Evolutionary conservation across 257 asterid genomes (phyloP), one percentile per base, ranked within the genome.

Genomic region (Ligustrum vulgare): DNA sequence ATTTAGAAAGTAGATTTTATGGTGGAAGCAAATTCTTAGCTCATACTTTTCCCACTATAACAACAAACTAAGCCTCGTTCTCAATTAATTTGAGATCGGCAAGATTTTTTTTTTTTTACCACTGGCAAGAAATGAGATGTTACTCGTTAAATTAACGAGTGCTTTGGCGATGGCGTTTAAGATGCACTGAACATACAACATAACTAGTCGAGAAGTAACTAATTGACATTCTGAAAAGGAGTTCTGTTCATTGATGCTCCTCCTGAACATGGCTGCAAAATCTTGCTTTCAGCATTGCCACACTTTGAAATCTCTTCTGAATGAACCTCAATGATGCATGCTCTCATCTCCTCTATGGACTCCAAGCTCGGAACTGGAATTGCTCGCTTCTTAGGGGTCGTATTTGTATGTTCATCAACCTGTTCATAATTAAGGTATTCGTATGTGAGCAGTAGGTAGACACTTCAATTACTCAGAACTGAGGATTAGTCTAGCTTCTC

Each of bases 341-440:
- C 79, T 84, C 86, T 86, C 94, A 89, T 86, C 77, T 89, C 90
- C 84, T 92, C 96, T 70, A 92, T 89, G 16, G 86, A 84, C 75
- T 85, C 83, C 69, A 84, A 6, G 74, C 90, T 89, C 13, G 92
- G 96, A 72, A 92, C 84, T 9, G 73, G 72, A 37, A 87, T 76
- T 16, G 8, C 74, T 77, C 89, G 83, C 75, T 84, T 89, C 86
- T 82, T 84, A 5, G 96, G 93, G 73, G 93, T 84, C 75, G 22
- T 39, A 23, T 89, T 82, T 16, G 85, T 82, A 73, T 81, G 75
- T 82, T 77, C 80, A 66, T 92, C 97, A 75, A 86, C 90, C 96
- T 90, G 88, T 81, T 88, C 32, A 65, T 7, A 22, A 45, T 36
- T 25, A 20, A 7, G n/a, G 23, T 23, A 60, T 11, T 25, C 10